Evolutionary conservation across 306 rosid genomes (phyloP).

Genomic region (Abrus pulchellus): DNA sequence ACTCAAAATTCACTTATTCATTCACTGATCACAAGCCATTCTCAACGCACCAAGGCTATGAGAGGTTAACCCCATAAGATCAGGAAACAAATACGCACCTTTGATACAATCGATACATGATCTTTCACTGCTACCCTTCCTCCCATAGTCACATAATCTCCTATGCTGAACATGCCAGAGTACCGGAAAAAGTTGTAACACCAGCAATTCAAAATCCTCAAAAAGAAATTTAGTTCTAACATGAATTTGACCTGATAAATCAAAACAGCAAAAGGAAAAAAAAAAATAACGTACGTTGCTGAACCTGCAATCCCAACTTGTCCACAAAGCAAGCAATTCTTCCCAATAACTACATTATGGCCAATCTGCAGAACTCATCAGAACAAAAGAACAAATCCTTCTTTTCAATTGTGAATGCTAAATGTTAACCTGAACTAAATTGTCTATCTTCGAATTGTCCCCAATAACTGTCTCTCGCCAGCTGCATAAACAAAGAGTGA

Average conservation of each 20-base stretch:
- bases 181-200: constrained; percentile 37
- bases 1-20: constrained; percentile 12
- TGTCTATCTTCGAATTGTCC: constrained; percentile 86
- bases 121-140: constrained; percentile 97
- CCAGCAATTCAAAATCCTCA: constrained; percentile 37
- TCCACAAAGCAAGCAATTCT: constrained; percentile 90
- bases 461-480: constrained; percentile 95
- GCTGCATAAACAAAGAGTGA: constrained; percentile 61
- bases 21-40: constrained; percentile 32
- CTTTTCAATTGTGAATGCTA: not conserved
- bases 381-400: constrained; percentile 20
- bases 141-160: constrained; percentile 88
- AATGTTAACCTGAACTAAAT: constrained; percentile 88
- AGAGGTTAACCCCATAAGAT: constrained; percentile 36
- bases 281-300: constrained; percentile 66
- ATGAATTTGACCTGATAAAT: constrained; percentile 26
- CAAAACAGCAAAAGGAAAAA: constrained; percentile 7
- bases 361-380: constrained; percentile 75
- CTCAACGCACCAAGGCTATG: constrained; percentile 24
- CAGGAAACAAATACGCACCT: constrained; percentile 56
- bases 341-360: constrained; percentile 88
- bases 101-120: constrained; percentile 79
- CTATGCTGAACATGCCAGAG: constrained; percentile 66
- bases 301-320: constrained; percentile 99
- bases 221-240: constrained; percentile 37